Percentiles rank a stretch among this genome's conserved stretches.
phyloP scores from a whole-genome alignment of 2,329 filamentous ascomycete species.

The Trichoderma guizhouense region DNA sequence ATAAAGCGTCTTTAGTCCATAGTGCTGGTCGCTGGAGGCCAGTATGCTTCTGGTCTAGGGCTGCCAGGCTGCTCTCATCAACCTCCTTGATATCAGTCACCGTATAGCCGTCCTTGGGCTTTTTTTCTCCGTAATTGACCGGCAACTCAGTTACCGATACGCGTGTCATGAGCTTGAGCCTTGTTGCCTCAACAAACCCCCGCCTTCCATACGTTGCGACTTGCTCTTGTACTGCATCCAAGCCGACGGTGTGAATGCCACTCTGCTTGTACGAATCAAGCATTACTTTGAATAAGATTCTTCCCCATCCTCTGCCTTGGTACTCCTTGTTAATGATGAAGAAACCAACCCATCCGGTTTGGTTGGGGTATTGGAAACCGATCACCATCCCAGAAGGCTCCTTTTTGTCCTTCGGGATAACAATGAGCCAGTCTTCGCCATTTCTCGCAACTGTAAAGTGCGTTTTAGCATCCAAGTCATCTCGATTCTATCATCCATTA shows the following conservation, averaged over 20 bases:
- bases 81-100: background rate
- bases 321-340: background rate
- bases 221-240: background rate
- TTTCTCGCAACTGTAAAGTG: background rate
- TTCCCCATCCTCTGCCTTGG: background rate
- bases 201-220: background rate
- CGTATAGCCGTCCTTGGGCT: background rate
- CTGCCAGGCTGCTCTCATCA: background rate
- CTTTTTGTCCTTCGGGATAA: background rate
- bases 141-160: background rate
- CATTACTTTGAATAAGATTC: background rate
- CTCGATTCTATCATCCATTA: background rate
- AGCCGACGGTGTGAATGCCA: background rate
- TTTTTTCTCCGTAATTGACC: background rate
- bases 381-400: constrained; percentile 2
- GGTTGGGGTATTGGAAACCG: background rate
- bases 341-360: background rate
- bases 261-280: background rate
- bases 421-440: background rate
- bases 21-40: background rate
- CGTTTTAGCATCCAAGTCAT: constrained; percentile 1
- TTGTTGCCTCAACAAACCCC: background rate
- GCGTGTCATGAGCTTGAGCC: background rate
- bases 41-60: background rate
- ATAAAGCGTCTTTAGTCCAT: background rate